Evolutionary conservation across 73 alveolate species (phyloP).

Genomic region (Uronychia setigera): DNA sequence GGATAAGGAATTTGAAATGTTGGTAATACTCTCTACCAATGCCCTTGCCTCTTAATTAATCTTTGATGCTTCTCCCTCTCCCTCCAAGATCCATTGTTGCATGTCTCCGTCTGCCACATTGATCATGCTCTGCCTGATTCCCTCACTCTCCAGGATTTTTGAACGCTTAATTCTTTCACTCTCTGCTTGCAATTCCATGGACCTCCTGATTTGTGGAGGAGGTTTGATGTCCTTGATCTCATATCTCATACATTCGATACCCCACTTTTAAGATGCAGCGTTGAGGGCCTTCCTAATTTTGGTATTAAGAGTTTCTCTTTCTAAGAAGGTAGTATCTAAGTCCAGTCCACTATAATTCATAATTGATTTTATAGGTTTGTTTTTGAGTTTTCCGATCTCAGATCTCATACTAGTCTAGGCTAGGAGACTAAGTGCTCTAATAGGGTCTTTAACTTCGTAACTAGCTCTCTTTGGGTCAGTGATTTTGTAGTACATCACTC

Average conservation of each 20-base stretch:
- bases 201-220: slow-evolving; percentile 79
- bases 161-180: slow-evolving; percentile 90
- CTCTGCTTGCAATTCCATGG: slow-evolving; percentile 90
- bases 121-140: slow-evolving; percentile 76
- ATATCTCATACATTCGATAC: slow-evolving; percentile 88
- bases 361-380: too few relatives aligned
- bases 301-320: slow-evolving; percentile 81
- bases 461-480: slow-evolving; percentile 91
- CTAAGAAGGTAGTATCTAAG: slow-evolving; percentile 86
- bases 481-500: slow-evolving; percentile 89
- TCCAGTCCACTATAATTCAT: too few relatives aligned
- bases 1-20: slow-evolving; percentile 30
- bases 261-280: slow-evolving; percentile 88
- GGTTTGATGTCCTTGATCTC: slow-evolving; percentile 90
- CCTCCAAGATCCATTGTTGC: slow-evolving; percentile 73
- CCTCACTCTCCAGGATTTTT: slow-evolving; percentile 81
- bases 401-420: slow-evolving; percentile 97
- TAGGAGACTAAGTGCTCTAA: slow-evolving; percentile 77
- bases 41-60: slow-evolving; percentile 66
- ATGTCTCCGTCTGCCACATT: slow-evolving; percentile 87
- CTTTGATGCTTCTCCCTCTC: slow-evolving; percentile 73
- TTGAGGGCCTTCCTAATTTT: slow-evolving; percentile 72
- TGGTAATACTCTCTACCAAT: slow-evolving; percentile 32
- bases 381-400: slow-evolving; percentile 92
- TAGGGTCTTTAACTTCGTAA: slow-evolving; percentile 82